These are phyloP conservation scores for Fraxinus sp. DNA, from an alignment of 305 asterid species.

Conservation along the genomic window DNA sequence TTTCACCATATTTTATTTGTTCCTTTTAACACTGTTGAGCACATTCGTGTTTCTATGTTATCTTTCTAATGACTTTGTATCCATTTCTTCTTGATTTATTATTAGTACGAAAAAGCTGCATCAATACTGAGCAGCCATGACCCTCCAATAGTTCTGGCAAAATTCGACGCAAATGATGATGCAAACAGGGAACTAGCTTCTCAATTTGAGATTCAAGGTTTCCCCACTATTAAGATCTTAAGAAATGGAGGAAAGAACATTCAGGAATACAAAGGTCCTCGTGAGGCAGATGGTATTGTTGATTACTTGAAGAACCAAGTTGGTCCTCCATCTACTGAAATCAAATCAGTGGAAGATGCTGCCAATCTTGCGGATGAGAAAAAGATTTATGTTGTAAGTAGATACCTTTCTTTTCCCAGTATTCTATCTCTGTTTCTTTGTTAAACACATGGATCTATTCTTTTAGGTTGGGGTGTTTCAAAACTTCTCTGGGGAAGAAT, in stretches of 20 bases:
- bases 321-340: conserved; percentile 80
- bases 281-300: conserved; percentile 75
- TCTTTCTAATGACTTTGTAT: neutral
- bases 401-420: neutral
- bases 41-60: neutral
- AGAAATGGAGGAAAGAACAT: conserved; percentile 59
- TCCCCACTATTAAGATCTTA: conserved; percentile 73
- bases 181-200: conserved; percentile 53
- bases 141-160: conserved; percentile 70
- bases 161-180: conserved; percentile 67
- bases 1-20: neutral
- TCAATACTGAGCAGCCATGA: conserved; percentile 63
- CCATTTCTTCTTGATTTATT: neutral
- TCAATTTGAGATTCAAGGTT: conserved; percentile 59
- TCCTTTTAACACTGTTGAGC: neutral
- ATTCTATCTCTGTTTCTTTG: neutral
- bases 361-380: conserved; percentile 46
- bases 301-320: conserved; percentile 68
- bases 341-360: conserved; percentile 65
- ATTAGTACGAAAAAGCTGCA: conserved; percentile 85
- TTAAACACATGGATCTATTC: neutral
- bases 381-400: conserved; percentile 53
- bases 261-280: conserved; percentile 84
- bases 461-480: conserved; percentile 76
- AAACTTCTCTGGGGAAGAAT: conserved; percentile 66